Evolutionary conservation across 768 basidiomycete genomes (phyloP).

Genomic region (Auricularia cornea): DNA sequence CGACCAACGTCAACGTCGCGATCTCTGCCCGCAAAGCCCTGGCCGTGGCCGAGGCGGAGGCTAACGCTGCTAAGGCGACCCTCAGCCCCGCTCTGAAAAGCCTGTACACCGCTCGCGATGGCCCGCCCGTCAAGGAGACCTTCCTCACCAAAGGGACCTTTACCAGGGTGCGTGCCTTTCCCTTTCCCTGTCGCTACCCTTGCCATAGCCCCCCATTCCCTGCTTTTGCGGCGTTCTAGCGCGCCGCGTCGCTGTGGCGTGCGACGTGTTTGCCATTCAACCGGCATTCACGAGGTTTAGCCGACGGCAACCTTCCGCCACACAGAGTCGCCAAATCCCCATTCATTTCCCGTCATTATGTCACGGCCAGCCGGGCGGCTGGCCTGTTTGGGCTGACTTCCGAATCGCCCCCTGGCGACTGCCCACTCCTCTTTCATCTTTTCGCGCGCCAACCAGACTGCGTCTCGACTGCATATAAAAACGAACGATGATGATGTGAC

Average conservation of each 20-base stretch:
- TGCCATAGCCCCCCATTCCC: background rate
- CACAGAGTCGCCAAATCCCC: background rate
- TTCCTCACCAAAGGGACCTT: conserved; percentile 92
- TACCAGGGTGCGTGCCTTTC: conserved; percentile 57
- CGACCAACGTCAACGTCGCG: conserved; percentile 52
- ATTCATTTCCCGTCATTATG: background rate
- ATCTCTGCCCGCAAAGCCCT: conserved; percentile 58
- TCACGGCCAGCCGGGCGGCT: too few relatives aligned
- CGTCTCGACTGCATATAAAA: background rate
- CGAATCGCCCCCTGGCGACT: too few relatives aligned
- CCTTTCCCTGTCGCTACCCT: background rate
- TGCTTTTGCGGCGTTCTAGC: background rate
- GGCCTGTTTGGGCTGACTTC: too few relatives aligned
- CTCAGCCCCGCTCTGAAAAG: conserved; percentile 87
- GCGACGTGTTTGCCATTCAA: background rate
- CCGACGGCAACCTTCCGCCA: background rate
- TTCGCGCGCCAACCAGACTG: too few relatives aligned
- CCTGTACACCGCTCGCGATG: conserved; percentile 57
- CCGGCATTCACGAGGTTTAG: too few relatives aligned
- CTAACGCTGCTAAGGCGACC: conserved; percentile 44
- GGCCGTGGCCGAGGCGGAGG: conserved; percentile 72
- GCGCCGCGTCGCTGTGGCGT: background rate
- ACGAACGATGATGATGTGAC: background rate
- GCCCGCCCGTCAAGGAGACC: conserved; percentile 61
- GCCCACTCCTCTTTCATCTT: too few relatives aligned